A percentile compares a stretch with the other conserved stretches of the same genome.
These are phyloP conservation scores for Mycena latifolia DNA, from an alignment of 768 basidiomycete genomes.

Conservation along the genomic window DNA sequence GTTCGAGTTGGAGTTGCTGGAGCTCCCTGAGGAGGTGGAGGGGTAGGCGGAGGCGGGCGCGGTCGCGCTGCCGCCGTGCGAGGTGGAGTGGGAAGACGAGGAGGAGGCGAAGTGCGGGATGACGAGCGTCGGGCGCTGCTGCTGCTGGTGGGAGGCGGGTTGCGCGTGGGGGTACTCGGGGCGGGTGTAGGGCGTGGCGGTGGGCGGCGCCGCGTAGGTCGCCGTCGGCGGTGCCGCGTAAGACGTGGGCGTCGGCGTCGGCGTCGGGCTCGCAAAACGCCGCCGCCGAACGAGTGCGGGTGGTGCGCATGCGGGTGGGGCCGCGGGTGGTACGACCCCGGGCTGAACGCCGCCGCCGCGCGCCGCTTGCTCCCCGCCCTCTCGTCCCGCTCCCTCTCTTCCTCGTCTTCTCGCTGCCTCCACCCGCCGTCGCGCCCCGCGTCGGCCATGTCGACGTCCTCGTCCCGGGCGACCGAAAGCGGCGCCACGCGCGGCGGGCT, in stretches of 20 bases:
- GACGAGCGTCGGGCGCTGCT: constrained; percentile 28
- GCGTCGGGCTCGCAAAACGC: neutral
- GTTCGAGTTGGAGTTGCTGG: too few species aligned
- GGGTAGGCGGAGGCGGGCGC: too few species aligned
- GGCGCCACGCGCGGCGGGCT: neutral
- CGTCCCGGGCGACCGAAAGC: neutral
- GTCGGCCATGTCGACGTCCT: neutral
- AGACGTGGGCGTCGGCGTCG: neutral
- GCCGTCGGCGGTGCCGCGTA: too few species aligned
- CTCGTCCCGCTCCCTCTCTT: neutral
- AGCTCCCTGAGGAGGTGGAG: too few species aligned
- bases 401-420: too few species aligned
- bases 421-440: neutral
- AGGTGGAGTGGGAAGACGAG: neutral
- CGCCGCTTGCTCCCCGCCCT: constrained; percentile 24
- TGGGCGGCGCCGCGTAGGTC: too few species aligned
- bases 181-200: too few species aligned
- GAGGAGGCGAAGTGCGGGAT: constrained; percentile 25
- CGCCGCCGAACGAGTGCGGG: too few species aligned
- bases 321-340: constrained; percentile 25
- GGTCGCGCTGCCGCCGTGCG: neutral
- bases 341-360: constrained; percentile 34
- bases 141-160: neutral
- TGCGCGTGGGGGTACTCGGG: too few species aligned
- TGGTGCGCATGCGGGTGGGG: constrained; percentile 11